Conservation (phyloP, 306 rosid species). For the Hippophae tibetana region DNA sequence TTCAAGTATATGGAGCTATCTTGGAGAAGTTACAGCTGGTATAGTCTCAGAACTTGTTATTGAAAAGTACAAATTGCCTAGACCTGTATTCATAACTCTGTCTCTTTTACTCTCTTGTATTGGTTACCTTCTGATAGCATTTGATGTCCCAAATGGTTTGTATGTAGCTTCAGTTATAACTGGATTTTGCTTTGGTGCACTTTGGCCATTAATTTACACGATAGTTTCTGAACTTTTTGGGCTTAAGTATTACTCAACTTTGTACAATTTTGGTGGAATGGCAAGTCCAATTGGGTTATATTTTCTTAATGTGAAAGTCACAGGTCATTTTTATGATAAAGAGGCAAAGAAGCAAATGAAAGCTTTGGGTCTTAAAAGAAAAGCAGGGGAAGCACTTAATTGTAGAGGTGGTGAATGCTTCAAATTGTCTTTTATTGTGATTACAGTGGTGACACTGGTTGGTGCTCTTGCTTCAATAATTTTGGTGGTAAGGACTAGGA, state of each 20-base stretch:
- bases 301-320: slow-evolving; percentile 46
- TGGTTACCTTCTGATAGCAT: slow-evolving; percentile 57
- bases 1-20: slow-evolving; percentile 65
- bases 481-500: slow-evolving; percentile 48
- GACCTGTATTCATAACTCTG: slow-evolving; percentile 41
- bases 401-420: slow-evolving; percentile 46
- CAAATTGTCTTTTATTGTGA: slow-evolving; percentile 40
- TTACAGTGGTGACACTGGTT: slow-evolving; percentile 32
- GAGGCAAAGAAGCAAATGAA: slow-evolving; percentile 43
- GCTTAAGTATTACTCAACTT: slow-evolving; percentile 56
- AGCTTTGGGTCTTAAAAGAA: slow-evolving; percentile 25
- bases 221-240: slow-evolving; percentile 67
- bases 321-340: slow-evolving; percentile 48
- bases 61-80: slow-evolving; percentile 48
- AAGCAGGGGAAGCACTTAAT: slow-evolving; percentile 35
- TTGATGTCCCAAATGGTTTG: slow-evolving; percentile 44
- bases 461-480: slow-evolving; percentile 36
- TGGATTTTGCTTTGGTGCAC: slow-evolving; percentile 18
- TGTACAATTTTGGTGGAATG: slow-evolving; percentile 37
- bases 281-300: slow-evolving; percentile 54
- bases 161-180: slow-evolving; percentile 46
- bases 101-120: slow-evolving; percentile 44
- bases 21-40: slow-evolving; percentile 43
- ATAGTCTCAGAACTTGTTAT: slow-evolving; percentile 43
- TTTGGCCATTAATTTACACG: slow-evolving; percentile 55